Conservation (phyloP, 2,329 filamentous ascomycete genomes). For the Trichoderma oligosporum region DNA sequence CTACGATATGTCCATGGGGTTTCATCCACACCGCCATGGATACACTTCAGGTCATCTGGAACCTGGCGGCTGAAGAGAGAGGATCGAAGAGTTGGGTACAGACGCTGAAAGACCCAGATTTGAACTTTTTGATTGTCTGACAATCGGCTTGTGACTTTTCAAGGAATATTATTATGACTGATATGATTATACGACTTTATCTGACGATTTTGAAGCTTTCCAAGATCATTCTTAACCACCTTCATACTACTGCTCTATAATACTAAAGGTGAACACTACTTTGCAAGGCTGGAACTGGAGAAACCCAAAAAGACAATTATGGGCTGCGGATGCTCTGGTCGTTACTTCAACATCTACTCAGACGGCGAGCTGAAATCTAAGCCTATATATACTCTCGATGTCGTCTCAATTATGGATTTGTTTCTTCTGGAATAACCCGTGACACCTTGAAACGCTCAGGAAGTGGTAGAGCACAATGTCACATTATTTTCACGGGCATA, state of each 20-base stretch:
- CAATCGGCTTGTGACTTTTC: not conserved
- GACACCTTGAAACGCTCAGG: constrained; percentile 27
- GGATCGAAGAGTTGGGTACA: constrained; percentile 41
- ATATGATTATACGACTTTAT: not conserved
- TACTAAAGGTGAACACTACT: not conserved
- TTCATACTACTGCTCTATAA: not conserved
- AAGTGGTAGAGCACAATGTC: not conserved
- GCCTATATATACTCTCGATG: constrained; percentile 30
- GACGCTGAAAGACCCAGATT: constrained; percentile 39
- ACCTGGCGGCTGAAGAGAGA: constrained; percentile 32
- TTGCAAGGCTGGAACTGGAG: not conserved
- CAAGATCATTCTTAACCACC: not conserved
- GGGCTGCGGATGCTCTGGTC: constrained; percentile 29
- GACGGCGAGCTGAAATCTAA: constrained; percentile 14
- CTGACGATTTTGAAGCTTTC: not conserved
- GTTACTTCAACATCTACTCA: constrained; percentile 26
- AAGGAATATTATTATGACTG: not conserved
- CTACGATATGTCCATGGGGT: constrained; percentile 45
- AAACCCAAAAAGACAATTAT: constrained; percentile 23
- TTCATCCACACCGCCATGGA: constrained; percentile 47
- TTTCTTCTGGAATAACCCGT: constrained; percentile 20
- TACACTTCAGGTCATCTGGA: constrained; percentile 44
- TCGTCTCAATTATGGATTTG: constrained; percentile 26
- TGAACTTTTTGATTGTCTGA: constrained; percentile 44
- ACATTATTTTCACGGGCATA: constrained; percentile 23